Base-by-base conservation (phyloP, 2,329 filamentous ascomycete species). In the Raffaelea deltoideospora region DNA sequence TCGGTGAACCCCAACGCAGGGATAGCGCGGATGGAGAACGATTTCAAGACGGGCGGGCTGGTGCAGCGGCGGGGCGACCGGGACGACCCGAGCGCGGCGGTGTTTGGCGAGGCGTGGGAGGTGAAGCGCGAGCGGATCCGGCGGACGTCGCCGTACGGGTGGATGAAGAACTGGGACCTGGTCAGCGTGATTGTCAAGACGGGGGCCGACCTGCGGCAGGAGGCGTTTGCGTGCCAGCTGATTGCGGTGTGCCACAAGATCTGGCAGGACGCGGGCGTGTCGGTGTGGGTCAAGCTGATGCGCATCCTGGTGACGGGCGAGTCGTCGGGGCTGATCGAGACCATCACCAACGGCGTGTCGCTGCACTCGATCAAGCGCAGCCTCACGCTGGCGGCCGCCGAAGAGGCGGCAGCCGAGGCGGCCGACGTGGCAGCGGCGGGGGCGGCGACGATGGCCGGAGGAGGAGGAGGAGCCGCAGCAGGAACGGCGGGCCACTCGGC, bases 201-300 rank as follows among this genome's bases (percentile, higher is more conserved):
- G 10, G 82, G 83, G 3, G 79, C 79, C 3, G 82, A 90, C 56
- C 61, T 90, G 42, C 69, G 83, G 35, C 83, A 90, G 59, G 83
- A 90, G 57, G 82, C 83, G 0, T 90, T 90, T 55, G 83, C 83
- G 7, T 88, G 82, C 53, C 83, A 90, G 57, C 68, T 90, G 31
- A 90, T 90, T 46, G 67, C 74, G 39, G 79, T 86, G 11, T 90
- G 83, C 56, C 70, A 81, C 50, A 82, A 79, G 58, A 86, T 87
- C 46, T 90, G 82, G 79, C 61, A 75, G 33, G 81, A 86, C 43
- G 77, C 80, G 14, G 61, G 66, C 20, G 72, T 82, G 23, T 69
- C 79, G 26, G 83, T 90, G n/a, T 90, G 84, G 83, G 80, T 87
- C 17, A 87, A 87, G 58, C 67, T 79, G 40, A 90, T 90, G 83